Base-by-base conservation (phyloP, 352 stramenopile species). In the Halophytophthora batemanensis region DNA sequence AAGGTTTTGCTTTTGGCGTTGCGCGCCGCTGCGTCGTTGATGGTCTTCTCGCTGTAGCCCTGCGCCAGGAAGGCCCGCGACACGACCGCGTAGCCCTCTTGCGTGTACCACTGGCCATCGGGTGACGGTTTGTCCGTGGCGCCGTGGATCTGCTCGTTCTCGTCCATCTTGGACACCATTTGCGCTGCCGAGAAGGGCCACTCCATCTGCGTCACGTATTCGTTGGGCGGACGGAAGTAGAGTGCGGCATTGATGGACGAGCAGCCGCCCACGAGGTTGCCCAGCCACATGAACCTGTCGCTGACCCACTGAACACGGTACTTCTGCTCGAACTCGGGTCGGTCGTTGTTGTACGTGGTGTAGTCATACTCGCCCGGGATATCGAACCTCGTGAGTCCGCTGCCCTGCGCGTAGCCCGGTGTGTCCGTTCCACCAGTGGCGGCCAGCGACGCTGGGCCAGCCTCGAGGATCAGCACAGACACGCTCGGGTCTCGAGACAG, bases 201-300 rank as follows among this genome's bases (percentile, higher is more conserved):
- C 28, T 61, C 56, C 12, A 59, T 60, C 22, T 65, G 63, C 31
- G 53, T 62, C 5, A 76, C 63, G 62, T 75, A 87, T 6, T 61
- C 53, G 41, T 87, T 66, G 0, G 77, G 62, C 1, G 74, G 70
- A 22, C 82, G 75, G 46, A 95, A 82, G 67, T 92, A 93, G 6
- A 96, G 71, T 57, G 87, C 84, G 31, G 64, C 82, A 53, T 96
- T 95, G 59, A 95, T 85, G 13, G 74, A 85, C 18, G 74, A 90
- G 39, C 73, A 92, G 15, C 86, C 87, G 42, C 86, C 87, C 0
- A 96, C 62, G 22, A 85, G 67, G 60, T 93, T 92, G 31, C 82
- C 86, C 14, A 87, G 63, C 56, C 64, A 87, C 62, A 76, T 68
- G 51, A 77, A 68, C 11, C 50, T 35, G 41, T 64, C 74, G 17